A percentile compares a stretch with the other conserved stretches of the same genome.
Evolutionary conservation across 768 basidiomycete genomes (phyloP).

Genomic region (Amanita fuliginea): DNA sequence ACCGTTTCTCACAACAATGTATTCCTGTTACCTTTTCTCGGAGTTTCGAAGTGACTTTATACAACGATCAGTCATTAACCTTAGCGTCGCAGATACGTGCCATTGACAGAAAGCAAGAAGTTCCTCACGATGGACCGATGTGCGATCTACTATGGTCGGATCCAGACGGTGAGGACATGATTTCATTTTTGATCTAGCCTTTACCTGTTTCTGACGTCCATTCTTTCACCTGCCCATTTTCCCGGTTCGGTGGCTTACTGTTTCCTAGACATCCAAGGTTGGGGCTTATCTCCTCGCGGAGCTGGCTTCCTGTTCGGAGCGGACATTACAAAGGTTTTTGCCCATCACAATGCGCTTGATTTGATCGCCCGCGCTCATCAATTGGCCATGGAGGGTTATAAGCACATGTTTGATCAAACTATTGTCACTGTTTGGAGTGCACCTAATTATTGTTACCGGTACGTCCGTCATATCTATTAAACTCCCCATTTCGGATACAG

Average conservation of each 20-base stretch:
- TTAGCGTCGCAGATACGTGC: conserved; percentile 59
- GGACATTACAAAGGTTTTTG: conserved; percentile 84
- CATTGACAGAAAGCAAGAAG: conserved; percentile 94
- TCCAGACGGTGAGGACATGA: conserved; percentile 70
- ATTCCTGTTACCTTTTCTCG: neutral
- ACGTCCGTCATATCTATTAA: conserved; percentile 16
- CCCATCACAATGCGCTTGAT: conserved; percentile 85
- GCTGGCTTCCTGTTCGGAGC: conserved; percentile 94
- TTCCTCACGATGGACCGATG: conserved; percentile 98
- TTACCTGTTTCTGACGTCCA: neutral
- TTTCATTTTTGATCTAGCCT: neutral
- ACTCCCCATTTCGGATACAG: conserved; percentile 6
- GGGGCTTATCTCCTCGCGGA: conserved; percentile 96
- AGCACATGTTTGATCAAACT: conserved; percentile 90
- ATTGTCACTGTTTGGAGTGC: conserved; percentile 99
- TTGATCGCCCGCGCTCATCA: conserved; percentile 97
- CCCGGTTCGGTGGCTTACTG: neutral
- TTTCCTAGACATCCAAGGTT: conserved; percentile 71
- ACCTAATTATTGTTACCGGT: conserved; percentile 98
- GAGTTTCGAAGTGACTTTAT: neutral
- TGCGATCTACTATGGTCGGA: conserved; percentile 99
- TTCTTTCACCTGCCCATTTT: conserved; percentile 4
- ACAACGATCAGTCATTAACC: neutral
- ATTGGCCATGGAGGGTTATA: conserved; percentile 95
- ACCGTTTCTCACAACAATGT: neutral